Percentiles rank a stretch among this genome's conserved stretches.
Conservation (phyloP, 176 grass and related monocot species). For the Oryza coarctata region DNA sequence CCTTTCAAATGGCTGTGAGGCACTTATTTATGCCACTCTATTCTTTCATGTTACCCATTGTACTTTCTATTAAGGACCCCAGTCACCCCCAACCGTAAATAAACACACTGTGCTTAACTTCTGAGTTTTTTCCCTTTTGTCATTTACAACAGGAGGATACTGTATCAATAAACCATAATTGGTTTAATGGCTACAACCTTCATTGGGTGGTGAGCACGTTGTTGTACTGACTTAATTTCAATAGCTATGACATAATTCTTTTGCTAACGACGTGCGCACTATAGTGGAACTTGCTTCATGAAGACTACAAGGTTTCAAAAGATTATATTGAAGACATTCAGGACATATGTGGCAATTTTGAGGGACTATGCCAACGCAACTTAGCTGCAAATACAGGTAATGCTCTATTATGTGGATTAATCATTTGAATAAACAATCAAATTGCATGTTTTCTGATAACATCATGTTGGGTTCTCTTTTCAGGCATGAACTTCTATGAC, state of each 20-base stretch:
- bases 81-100: not conserved
- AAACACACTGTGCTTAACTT: not conserved
- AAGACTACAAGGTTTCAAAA: slow-evolving; percentile 92
- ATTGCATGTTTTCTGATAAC: slow-evolving; percentile 7
- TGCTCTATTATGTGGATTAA: slow-evolving; percentile 10
- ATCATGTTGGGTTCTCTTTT: slow-evolving; percentile 36
- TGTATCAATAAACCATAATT: slow-evolving; percentile 98
- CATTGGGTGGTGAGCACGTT: slow-evolving; percentile 73
- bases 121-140: not conserved
- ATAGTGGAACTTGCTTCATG: slow-evolving; percentile 88
- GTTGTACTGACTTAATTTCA: slow-evolving; percentile 27
- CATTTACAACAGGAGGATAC: slow-evolving; percentile 75
- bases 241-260: slow-evolving; percentile 3
- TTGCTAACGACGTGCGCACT: slow-evolving; percentile 23
- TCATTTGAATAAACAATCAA: slow-evolving; percentile 1
- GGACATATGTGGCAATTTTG: slow-evolving; percentile 88
- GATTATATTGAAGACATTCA: slow-evolving; percentile 97
- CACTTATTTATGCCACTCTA: slow-evolving; percentile 1
- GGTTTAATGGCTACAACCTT: slow-evolving; percentile 96
- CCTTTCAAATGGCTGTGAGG: slow-evolving; percentile 12
- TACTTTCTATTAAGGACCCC: slow-evolving; percentile 1
- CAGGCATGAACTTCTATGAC: slow-evolving; percentile 96
- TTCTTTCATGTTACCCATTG: not conserved
- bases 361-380: slow-evolving; percentile 87
- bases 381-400: slow-evolving; percentile 91